Conservation (phyloP, 1,139 yeast genomes). For the Debaryomycetaceae sp. region DNA sequence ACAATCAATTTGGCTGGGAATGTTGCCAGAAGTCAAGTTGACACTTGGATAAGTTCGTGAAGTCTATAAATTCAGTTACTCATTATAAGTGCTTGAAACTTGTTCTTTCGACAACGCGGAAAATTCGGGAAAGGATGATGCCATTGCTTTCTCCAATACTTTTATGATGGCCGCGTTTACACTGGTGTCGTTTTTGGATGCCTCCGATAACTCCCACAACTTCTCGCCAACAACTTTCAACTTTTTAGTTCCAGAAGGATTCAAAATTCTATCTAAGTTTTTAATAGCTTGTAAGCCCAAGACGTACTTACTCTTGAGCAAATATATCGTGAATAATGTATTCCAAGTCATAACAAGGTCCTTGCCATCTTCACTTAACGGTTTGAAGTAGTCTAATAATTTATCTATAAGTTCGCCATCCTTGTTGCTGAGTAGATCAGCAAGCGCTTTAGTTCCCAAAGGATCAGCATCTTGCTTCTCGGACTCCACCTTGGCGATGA, state of each 20-base stretch:
- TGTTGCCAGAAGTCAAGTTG: constrained; percentile 57
- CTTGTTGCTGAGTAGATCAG: constrained; percentile 21
- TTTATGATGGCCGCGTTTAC: constrained; percentile 43
- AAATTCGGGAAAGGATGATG: constrained; percentile 31
- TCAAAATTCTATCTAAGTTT: constrained; percentile 30
- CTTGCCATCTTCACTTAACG: constrained; percentile 35
- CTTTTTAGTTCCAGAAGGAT: constrained; percentile 16
- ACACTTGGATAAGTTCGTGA: constrained; percentile 51
- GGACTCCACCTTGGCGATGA: constrained; percentile 40
- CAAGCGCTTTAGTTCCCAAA: constrained; percentile 39
- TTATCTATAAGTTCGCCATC: constrained; percentile 27
- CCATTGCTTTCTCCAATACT: constrained; percentile 44
- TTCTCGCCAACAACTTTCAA: constrained; percentile 20
- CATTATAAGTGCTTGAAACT: constrained; percentile 1
- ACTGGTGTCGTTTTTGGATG: constrained; percentile 21
- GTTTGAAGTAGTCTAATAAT: constrained; percentile 27
- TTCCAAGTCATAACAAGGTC: constrained; percentile 33
- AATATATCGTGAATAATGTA: constrained; percentile 36
- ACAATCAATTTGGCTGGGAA: constrained; percentile 51
- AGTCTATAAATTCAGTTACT: background rate
- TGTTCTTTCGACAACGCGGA: constrained; percentile 9
- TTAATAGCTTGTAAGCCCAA: constrained; percentile 45
- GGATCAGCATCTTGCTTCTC: constrained; percentile 48
- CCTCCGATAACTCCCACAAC: constrained; percentile 23
- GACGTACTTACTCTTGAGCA: constrained; percentile 41